Evolutionary conservation across 2,329 filamentous ascomycete genomes (phyloP).

Genomic region (Orbilia brochopaga): DNA sequence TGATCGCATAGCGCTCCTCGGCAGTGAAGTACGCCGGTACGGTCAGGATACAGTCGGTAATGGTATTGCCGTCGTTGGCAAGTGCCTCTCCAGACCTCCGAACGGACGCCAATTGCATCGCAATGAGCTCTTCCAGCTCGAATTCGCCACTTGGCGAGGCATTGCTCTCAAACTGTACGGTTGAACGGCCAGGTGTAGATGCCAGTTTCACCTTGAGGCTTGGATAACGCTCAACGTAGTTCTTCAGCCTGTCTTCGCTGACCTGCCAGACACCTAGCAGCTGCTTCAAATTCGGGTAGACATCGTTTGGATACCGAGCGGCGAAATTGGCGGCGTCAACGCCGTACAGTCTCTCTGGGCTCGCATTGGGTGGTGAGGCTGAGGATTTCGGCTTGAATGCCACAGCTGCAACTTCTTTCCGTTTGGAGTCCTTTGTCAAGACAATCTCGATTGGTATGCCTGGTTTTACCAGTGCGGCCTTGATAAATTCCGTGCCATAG

Average conservation of each 20-base stretch:
- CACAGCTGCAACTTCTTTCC: conserved; percentile 89
- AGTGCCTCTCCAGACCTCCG: conserved; percentile 83
- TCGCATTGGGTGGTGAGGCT: conserved; percentile 69
- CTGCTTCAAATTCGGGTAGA: conserved; percentile 91
- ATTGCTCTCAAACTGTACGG: conserved; percentile 80
- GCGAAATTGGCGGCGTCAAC: conserved; percentile 87
- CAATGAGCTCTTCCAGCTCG: conserved; percentile 88
- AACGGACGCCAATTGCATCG: conserved; percentile 94
- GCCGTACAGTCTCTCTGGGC: conserved; percentile 89
- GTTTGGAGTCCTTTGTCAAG: conserved; percentile 94
- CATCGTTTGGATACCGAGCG: conserved; percentile 86
- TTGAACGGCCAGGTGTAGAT: conserved; percentile 64
- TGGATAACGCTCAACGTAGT: conserved; percentile 78
- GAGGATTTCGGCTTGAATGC: conserved; percentile 79
- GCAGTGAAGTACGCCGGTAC: conserved; percentile 87
- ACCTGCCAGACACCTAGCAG: conserved; percentile 74
- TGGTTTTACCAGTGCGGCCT: conserved; percentile 92
- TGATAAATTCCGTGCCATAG: conserved; percentile 95
- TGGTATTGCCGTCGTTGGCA: conserved; percentile 74
- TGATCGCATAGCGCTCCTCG: conserved; percentile 85
- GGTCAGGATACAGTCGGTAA: conserved; percentile 85
- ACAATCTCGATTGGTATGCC: conserved; percentile 97
- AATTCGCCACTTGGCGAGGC: conserved; percentile 64
- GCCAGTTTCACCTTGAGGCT: conserved; percentile 67
- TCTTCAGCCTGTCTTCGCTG: conserved; percentile 67